Evolutionary conservation across 768 basidiomycete species (phyloP).

Genomic region (Tylopilus intermedius): DNA sequence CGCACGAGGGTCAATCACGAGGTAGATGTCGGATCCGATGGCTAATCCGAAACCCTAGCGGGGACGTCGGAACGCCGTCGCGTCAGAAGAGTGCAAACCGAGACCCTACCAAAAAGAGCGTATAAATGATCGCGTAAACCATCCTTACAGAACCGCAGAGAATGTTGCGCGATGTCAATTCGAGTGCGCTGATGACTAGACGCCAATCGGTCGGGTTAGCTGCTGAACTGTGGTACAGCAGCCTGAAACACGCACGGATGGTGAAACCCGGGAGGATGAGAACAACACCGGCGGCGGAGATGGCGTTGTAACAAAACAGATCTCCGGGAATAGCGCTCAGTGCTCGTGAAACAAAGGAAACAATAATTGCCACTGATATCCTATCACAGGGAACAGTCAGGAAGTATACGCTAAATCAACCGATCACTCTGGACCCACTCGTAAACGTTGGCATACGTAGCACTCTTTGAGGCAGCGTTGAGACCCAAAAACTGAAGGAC

Average conservation of each 20-base stretch:
- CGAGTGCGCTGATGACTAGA: conserved; percentile 70
- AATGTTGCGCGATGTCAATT: conserved; percentile 75
- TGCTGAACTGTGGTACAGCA: background rate
- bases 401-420: background rate
- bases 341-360: conserved; percentile 76
- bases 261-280: conserved; percentile 87
- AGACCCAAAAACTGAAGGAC: conserved; percentile 76
- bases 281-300: conserved; percentile 88
- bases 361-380: conserved; percentile 79
- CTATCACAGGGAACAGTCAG: conserved; percentile 33
- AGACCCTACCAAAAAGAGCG: conserved; percentile 60
- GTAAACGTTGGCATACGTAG: conserved; percentile 92
- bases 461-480: conserved; percentile 77
- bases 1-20: conserved; percentile 61
- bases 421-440: conserved; percentile 54
- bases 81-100: conserved; percentile 3
- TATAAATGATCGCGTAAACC: conserved; percentile 84
- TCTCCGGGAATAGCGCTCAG: conserved; percentile 70
- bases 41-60: conserved; percentile 75
- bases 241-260: conserved; percentile 48
- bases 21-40: conserved; percentile 77
- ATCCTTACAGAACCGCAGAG: conserved; percentile 79
- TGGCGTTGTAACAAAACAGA: conserved; percentile 84
- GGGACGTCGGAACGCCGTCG: background rate
- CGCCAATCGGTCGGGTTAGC: background rate